Evolutionary conservation across 2,329 filamentous ascomycete species (phyloP).

Genomic region (Botrytis aclada): DNA sequence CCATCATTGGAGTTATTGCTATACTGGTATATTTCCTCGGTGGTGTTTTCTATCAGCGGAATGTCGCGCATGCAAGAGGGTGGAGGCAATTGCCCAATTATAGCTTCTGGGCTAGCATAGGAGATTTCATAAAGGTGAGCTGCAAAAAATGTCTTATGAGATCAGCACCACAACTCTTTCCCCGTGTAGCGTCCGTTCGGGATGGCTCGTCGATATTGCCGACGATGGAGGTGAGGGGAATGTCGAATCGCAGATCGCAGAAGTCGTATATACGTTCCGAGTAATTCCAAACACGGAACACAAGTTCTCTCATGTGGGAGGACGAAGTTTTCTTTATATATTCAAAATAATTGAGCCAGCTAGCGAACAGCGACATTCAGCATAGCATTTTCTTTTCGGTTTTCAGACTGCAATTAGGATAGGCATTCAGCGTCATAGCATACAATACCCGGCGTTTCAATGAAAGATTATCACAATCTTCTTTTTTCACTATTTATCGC

Average conservation of each 20-base stretch:
- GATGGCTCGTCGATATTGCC: conserved; percentile 35
- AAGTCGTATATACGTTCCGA: conserved; percentile 32
- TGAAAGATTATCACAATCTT: conserved; percentile 12
- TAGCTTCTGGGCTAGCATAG: conserved; percentile 84
- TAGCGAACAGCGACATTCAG: conserved; percentile 12
- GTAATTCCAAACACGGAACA: conserved; percentile 20
- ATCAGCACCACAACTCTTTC: conserved; percentile 31
- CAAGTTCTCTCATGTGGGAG: conserved; percentile 15
- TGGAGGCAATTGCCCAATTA: conserved; percentile 97
- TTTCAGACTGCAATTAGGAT: conserved; percentile 18
- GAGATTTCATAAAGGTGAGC: conserved; percentile 75
- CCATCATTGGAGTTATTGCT: conserved; percentile 74
- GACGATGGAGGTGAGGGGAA: conserved; percentile 35
- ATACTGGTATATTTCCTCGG: conserved; percentile 86
- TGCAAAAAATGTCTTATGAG: conserved; percentile 34
- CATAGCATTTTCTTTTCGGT: conserved; percentile 11
- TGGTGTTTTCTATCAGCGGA: conserved; percentile 92
- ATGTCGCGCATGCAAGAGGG: conserved; percentile 87
- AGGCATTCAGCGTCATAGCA: conserved; percentile 27
- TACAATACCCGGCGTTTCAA: conserved; percentile 27
- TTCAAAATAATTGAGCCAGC: neutral
- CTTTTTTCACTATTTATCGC: conserved; percentile 3
- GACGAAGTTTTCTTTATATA: conserved; percentile 22
- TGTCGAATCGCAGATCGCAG: conserved; percentile 24
- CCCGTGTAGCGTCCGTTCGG: conserved; percentile 35